Conservation (phyloP, 495 filamentous ascomycete species). For the Bacidia rubella region DNA sequence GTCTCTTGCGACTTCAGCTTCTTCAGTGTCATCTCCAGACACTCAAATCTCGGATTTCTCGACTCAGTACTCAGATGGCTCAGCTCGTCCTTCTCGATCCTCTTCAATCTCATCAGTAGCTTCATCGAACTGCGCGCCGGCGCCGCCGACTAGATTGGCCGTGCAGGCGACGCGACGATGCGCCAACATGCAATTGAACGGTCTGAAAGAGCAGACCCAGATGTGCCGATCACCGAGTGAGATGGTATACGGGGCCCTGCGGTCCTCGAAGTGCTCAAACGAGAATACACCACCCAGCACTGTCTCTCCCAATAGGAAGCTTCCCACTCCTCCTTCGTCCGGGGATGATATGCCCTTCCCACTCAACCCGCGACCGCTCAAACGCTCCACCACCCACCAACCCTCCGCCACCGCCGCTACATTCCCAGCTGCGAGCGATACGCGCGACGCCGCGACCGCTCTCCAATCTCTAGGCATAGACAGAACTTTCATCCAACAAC, state of each 20-base stretch:
- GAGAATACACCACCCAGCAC: background rate
- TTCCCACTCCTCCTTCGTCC: too few species aligned
- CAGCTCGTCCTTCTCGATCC: conserved; percentile 35
- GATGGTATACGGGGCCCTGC: background rate
- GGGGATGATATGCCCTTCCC: too few species aligned
- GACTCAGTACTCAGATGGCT: conserved; percentile 47
- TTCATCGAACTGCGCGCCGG: conserved; percentile 50
- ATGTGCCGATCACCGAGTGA: background rate
- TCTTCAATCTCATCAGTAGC: conserved; percentile 41
- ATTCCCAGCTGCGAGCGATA: conserved; percentile 1
- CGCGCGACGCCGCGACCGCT: conserved; percentile 49
- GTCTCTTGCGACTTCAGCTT: conserved; percentile 63
- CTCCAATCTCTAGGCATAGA: conserved; percentile 37
- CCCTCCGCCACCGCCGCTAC: background rate
- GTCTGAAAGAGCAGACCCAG: conserved; percentile 18
- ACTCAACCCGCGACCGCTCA: background rate
- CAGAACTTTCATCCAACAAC: conserved; percentile 24
- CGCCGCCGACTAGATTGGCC: conserved; percentile 48
- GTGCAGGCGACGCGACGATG: conserved; percentile 73
- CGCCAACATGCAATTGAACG: conserved; percentile 40
- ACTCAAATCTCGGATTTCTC: conserved; percentile 46
- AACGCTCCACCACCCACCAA: conserved; percentile 24
- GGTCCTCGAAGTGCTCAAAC: background rate
- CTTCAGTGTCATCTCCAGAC: conserved; percentile 71
- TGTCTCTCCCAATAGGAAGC: background rate